A percentile compares a stretch with the other conserved stretches of the same genome.
phyloP scores from a whole-genome alignment of 2,329 filamentous ascomycete genomes.

The Paecilomyces variotii region DNA sequence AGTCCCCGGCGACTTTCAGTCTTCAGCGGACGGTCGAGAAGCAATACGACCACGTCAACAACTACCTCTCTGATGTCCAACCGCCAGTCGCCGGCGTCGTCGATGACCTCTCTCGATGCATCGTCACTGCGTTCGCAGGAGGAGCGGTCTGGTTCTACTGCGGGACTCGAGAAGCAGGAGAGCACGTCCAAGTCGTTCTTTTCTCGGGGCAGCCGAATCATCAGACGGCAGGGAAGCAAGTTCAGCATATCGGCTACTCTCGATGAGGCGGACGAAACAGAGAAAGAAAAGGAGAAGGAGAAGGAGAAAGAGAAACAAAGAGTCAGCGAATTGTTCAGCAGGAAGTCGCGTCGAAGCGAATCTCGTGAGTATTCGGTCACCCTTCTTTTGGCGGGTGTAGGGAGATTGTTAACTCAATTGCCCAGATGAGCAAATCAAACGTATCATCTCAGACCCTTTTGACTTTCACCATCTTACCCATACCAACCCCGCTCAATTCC shows the following conservation, averaged over 20 bases:
- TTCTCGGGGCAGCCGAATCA: conserved; percentile 38
- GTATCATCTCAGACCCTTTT: conserved; percentile 53
- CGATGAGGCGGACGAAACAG: conserved; percentile 33
- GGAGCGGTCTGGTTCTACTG: conserved; percentile 20
- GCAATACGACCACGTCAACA: conserved; percentile 44
- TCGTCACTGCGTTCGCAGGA: conserved; percentile 23
- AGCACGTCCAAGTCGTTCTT: conserved; percentile 33
- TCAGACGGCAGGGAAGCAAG: conserved; percentile 41
- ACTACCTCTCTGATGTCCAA: conserved; percentile 24
- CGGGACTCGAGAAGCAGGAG: conserved; percentile 26
- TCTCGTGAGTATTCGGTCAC: conserved; percentile 24
- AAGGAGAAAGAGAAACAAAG: conserved; percentile 28
- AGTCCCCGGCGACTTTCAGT: conserved; percentile 34
- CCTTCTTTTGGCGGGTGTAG: background rate
- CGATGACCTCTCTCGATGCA: conserved; percentile 29
- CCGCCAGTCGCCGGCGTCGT: conserved; percentile 38
- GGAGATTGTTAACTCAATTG: background rate
- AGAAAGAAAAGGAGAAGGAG: conserved; percentile 22
- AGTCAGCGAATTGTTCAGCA: conserved; percentile 24
- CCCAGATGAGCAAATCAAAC: conserved; percentile 37
- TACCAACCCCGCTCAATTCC: conserved; percentile 48
- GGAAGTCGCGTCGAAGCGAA: conserved; percentile 23
- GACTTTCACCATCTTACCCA: conserved; percentile 59
- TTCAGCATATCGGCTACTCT: conserved; percentile 35
- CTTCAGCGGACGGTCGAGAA: conserved; percentile 32